Percentiles rank a stretch among this genome's conserved stretches.
phyloP scores from a whole-genome alignment of 768 basidiomycete species.

The Fomitopsis serialis region DNA sequence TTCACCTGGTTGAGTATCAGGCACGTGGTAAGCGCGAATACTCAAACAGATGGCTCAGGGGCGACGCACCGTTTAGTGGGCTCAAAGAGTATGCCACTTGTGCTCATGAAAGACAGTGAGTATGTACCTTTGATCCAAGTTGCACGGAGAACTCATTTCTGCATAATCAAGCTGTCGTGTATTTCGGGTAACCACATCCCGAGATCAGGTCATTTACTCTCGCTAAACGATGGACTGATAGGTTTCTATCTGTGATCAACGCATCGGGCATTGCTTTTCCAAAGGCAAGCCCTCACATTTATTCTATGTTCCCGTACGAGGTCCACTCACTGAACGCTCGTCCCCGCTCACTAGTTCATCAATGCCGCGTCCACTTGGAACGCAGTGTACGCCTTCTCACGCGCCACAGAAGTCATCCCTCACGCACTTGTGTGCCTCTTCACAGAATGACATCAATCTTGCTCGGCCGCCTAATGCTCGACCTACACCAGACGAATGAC shows the following conservation, averaged over 20 bases:
- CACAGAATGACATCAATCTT: no score
- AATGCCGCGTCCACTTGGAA: background rate
- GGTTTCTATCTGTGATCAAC: background rate
- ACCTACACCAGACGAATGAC: no score
- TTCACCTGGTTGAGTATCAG: background rate
- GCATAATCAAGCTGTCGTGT: background rate
- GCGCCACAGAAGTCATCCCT: no score
- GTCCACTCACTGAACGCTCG: background rate
- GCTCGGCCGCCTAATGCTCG: no score
- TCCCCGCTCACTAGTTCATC: background rate
- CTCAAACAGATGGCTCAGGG: background rate
- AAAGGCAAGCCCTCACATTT: background rate
- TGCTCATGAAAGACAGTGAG: slow-evolving; percentile 1
- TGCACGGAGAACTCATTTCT: background rate
- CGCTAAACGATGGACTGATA: background rate
- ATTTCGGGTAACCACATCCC: background rate
- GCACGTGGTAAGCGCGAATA: background rate
- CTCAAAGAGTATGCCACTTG: background rate
- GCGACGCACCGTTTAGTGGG: background rate
- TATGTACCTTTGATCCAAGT: background rate
- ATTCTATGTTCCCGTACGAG: background rate
- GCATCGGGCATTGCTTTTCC: background rate
- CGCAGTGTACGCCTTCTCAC: background rate
- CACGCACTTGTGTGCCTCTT: no score
- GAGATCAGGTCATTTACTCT: background rate